Percentiles rank a stretch among this genome's conserved stretches.
Conservation (phyloP, 2,329 filamentous ascomycete species). For the Cytospora chrysosperma region DNA sequence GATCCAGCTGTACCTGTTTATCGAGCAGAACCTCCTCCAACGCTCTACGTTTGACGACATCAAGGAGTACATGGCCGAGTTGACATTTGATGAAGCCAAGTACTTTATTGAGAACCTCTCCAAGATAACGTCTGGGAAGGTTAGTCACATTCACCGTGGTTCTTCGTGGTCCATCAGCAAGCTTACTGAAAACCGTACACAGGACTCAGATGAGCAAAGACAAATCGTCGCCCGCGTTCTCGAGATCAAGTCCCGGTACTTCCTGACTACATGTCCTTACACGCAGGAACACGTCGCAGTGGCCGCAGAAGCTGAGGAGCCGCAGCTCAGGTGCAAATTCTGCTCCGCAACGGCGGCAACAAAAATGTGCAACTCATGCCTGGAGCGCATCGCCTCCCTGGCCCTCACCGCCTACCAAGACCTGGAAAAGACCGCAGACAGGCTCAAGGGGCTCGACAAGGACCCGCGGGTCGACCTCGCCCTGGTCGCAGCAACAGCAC, state of each 20-base stretch:
- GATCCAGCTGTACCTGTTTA: conserved; percentile 34
- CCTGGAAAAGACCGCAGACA: conserved; percentile 26
- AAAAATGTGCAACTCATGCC: conserved; percentile 25
- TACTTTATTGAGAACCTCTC: conserved; percentile 40
- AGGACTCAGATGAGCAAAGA: conserved; percentile 14
- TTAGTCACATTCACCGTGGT: conserved; percentile 25
- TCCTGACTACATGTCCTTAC: conserved; percentile 41
- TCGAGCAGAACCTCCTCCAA: conserved; percentile 35
- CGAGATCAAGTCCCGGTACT: conserved; percentile 44
- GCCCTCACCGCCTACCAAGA: conserved; percentile 28
- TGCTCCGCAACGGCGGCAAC: conserved; percentile 20
- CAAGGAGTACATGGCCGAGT: conserved; percentile 43
- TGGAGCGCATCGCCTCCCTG: conserved; percentile 27
- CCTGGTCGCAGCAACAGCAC: conserved; percentile 32
- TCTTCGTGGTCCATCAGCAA: background rate
- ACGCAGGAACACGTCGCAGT: conserved; percentile 30
- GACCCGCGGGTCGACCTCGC: conserved; percentile 36
- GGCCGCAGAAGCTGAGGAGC: conserved; percentile 27
- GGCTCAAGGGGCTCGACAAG: conserved; percentile 30
- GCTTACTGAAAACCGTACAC: background rate
- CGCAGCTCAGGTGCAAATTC: conserved; percentile 27
- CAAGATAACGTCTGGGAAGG: conserved; percentile 35
- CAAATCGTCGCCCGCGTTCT: conserved; percentile 33
- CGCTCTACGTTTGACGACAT: conserved; percentile 45
- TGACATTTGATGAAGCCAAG: conserved; percentile 42